These are phyloP conservation scores for Geranium brycei DNA, from an alignment of 345 rosid genomes.

Conservation along the genomic window DNA sequence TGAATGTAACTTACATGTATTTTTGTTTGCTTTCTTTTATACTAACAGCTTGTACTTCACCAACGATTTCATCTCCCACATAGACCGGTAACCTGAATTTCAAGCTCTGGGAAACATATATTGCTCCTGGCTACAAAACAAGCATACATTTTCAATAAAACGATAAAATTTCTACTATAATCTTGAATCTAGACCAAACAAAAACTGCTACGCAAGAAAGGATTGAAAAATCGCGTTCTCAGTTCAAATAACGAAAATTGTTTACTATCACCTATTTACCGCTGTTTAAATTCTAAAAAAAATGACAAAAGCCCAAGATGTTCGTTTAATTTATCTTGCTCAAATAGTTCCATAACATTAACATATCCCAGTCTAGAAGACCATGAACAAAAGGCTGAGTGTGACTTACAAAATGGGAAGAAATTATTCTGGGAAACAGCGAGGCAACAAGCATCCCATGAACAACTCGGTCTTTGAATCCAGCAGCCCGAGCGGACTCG, in stretches of 20 bases:
- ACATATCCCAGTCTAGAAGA: not conserved
- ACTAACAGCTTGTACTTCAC: constrained; percentile 37
- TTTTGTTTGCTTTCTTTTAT: constrained; percentile 47
- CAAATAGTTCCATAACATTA: no score
- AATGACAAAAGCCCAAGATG: no score
- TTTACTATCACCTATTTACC: no score
- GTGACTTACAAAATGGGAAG: constrained; percentile 60
- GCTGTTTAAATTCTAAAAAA: no score
- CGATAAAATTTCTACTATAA: not conserved
- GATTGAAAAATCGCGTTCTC: no score
- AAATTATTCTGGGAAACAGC: constrained; percentile 65
- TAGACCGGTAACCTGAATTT: constrained; percentile 66
- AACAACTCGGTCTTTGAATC: constrained; percentile 58
- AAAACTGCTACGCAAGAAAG: no score
- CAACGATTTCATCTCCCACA: constrained; percentile 50
- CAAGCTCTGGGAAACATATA: constrained; percentile 70
- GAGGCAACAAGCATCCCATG: constrained; percentile 90
- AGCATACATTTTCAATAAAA: not conserved
- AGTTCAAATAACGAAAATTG: no score
- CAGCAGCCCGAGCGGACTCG: constrained; percentile 40
- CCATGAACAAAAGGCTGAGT: not conserved
- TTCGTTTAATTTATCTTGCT: no score
- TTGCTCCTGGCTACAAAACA: constrained; percentile 61
- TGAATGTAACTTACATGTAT: constrained; percentile 37
- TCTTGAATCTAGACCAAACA: not conserved